Percentiles rank a stretch among this genome's conserved stretches.
These are phyloP conservation scores for Vitis hybrid DNA, from an alignment of 177 flowering plant species.

Conservation along the genomic window DNA sequence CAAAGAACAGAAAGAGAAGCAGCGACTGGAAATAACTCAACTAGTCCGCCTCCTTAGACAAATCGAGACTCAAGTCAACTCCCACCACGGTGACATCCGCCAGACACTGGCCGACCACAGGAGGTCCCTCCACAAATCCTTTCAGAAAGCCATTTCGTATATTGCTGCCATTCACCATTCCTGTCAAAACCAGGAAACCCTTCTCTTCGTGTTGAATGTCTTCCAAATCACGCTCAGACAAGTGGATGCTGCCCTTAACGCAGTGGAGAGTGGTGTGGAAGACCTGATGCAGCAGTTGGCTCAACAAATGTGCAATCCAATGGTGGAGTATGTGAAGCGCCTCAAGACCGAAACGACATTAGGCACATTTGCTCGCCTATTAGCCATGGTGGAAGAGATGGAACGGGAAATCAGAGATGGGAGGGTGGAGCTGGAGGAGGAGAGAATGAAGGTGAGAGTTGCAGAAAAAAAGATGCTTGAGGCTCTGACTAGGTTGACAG, in stretches of 20 bases:
- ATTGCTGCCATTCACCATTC: conserved; percentile 22
- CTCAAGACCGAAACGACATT: conserved; percentile 31
- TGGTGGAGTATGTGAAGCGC: conserved; percentile 42
- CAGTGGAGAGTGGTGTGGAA: conserved; percentile 43
- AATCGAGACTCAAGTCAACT: conserved; percentile 40
- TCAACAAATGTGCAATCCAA: conserved; percentile 42
- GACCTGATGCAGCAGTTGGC: conserved; percentile 33
- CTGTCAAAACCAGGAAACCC: conserved; percentile 19
- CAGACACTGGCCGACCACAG: conserved; percentile 28
- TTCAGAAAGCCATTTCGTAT: conserved; percentile 29
- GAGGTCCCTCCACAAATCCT: conserved; percentile 24
- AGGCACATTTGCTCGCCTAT: conserved; percentile 30
- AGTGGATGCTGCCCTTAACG: conserved; percentile 27
- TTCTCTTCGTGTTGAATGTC: conserved; percentile 24
- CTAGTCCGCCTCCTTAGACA: conserved; percentile 41
- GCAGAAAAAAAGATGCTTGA: conserved; percentile 39
- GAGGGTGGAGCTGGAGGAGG: conserved; percentile 34
- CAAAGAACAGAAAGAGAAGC: conserved; percentile 36
- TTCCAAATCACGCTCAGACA: conserved; percentile 27
- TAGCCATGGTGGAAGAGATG: conserved; percentile 43
- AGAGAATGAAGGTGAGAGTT: conserved; percentile 28
- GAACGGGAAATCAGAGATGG: conserved; percentile 23
- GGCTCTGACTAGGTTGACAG: conserved; percentile 29
- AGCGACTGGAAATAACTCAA: conserved; percentile 32
- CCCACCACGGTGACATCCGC: conserved; percentile 30